Conservation (phyloP, 306 rosid species). For the Vicia villosa region DNA sequence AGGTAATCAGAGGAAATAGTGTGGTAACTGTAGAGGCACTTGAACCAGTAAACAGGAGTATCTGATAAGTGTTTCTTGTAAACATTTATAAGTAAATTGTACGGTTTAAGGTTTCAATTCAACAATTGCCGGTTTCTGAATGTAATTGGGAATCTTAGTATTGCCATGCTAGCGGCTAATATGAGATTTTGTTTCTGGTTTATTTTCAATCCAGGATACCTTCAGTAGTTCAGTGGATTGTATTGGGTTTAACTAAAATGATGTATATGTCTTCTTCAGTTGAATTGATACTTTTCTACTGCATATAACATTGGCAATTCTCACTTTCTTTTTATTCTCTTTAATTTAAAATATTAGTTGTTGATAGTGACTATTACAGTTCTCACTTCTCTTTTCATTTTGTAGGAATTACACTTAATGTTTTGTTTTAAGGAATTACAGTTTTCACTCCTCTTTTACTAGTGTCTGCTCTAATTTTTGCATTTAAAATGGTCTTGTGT, state of each 20-base stretch:
- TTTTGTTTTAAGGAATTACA: too few species aligned
- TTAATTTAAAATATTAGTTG: too few species aligned
- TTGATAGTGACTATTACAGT: too few species aligned
- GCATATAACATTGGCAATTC: background rate
- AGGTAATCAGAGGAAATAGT: constrained; percentile 96
- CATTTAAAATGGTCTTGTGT: too few species aligned
- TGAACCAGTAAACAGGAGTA: constrained; percentile 78
- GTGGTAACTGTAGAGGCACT: constrained; percentile 99
- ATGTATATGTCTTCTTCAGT: background rate
- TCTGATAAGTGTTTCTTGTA: constrained; percentile 30
- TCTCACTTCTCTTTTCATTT: too few species aligned
- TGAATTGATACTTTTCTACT: constrained; percentile 6
- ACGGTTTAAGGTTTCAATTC: background rate
- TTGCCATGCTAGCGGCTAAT: background rate
- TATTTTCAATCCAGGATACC: constrained; percentile 12
- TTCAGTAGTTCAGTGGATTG: constrained; percentile 1
- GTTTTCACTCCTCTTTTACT: too few species aligned
- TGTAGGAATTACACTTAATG: too few species aligned
- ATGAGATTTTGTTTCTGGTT: background rate
- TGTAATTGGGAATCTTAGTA: constrained; percentile 39
- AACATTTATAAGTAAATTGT: background rate
- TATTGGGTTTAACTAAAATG: constrained; percentile 18
- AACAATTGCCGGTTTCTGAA: background rate
- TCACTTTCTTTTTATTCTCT: background rate
- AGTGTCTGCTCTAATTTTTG: too few species aligned